Conservation (phyloP, 768 basidiomycete species). For the Boletus edulis region DNA sequence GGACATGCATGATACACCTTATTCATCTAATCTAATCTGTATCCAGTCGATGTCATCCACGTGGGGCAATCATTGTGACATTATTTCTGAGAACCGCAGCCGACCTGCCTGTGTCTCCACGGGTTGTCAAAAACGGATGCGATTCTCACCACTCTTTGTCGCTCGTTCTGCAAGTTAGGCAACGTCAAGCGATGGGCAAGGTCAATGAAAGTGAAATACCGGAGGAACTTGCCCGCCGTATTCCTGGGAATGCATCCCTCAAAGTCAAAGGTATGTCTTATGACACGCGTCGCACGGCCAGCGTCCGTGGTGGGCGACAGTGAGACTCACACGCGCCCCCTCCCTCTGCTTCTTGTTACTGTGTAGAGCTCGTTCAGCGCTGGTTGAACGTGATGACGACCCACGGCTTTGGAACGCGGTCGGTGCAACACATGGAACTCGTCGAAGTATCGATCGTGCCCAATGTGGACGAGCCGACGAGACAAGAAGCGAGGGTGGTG, state of each 20-base stretch:
- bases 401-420: slow-evolving; percentile 20
- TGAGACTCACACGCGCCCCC: background rate
- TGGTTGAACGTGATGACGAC: slow-evolving; percentile 36
- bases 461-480: slow-evolving; percentile 35
- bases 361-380: slow-evolving; percentile 34
- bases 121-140: background rate
- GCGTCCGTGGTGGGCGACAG: background rate
- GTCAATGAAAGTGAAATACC: background rate
- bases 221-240: background rate
- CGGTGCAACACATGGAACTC: slow-evolving; percentile 15
- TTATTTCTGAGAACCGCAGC: background rate
- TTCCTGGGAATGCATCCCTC: slow-evolving; percentile 22
- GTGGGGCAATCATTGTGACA: too few relatives aligned
- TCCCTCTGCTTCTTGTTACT: too few relatives aligned
- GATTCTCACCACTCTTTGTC: background rate
- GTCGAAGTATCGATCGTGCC: slow-evolving; percentile 40
- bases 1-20: background rate
- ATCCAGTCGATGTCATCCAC: background rate
- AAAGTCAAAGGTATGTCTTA: slow-evolving; percentile 20
- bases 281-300: background rate
- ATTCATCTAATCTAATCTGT: slow-evolving; percentile 12
- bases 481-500: slow-evolving; percentile 37
- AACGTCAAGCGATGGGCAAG: background rate
- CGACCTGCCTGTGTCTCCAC: background rate
- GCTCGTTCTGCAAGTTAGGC: background rate